phyloP scores from a whole-genome alignment of 345 rosid species.

The Abelmoschus esculentus region DNA sequence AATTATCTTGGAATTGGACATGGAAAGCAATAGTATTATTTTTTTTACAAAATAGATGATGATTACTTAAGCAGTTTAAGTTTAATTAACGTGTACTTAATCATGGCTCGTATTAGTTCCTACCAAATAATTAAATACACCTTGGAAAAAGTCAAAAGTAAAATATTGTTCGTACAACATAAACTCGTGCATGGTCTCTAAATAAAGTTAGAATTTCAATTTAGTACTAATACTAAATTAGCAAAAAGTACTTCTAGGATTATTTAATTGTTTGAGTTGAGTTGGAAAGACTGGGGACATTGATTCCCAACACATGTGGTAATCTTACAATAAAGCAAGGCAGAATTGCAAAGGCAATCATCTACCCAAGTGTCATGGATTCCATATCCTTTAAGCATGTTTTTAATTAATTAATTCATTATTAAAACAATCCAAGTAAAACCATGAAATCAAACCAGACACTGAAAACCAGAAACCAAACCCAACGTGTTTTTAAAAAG shows the following conservation, averaged over 20 bases:
- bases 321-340: conserved; percentile 15
- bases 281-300: conserved; percentile 27
- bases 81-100: not conserved
- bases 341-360: conserved; percentile 17
- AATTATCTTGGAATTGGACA: not conserved
- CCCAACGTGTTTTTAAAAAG: not conserved
- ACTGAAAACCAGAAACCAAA: too few species aligned
- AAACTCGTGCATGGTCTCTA: not conserved
- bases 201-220: not conserved
- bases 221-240: not conserved
- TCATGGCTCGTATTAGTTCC: not conserved
- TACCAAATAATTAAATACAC: not conserved
- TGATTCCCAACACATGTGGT: conserved; percentile 40
- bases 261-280: conserved; percentile 9
- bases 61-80: not conserved
- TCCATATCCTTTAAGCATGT: conserved; percentile 20
- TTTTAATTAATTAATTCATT: not conserved
- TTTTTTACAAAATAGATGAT: not conserved
- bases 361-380: conserved; percentile 28
- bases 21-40: not conserved
- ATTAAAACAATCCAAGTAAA: not conserved
- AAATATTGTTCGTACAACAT: not conserved
- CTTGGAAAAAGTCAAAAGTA: conserved; percentile 1
- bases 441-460: too few species aligned
- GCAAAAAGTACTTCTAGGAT: conserved; percentile 16